Base-by-base conservation (phyloP, 495 filamentous ascomycete species). In the Xylaria acuta region DNA sequence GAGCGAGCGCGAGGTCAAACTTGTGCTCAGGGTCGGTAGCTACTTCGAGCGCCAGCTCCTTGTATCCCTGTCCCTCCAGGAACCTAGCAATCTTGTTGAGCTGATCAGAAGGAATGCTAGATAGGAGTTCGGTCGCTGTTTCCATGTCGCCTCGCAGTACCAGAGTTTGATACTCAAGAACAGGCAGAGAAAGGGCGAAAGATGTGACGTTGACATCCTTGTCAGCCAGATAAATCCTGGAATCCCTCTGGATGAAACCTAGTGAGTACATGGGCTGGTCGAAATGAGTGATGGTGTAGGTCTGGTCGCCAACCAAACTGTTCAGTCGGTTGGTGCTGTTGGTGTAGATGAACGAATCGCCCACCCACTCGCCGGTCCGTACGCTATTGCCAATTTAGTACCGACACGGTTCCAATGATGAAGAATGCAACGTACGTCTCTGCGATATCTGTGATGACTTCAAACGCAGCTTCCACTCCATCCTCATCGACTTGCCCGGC, bases 341-440 rank as follows among this genome's bases (percentile, higher is more conserved):
- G 36, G 96, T 98, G 86, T 98, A 99, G 79, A 98, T 95, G 86
- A 99, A 96, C 84, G 95, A 97, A 81, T 99, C 96, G 32, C 96
- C 96, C 69, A 99, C 91, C 96, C 96, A 99, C 83, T 96, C 91
- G 58, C 94, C 96, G n/a, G 97, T 97, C 60, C 93, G 91, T 56
- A 98, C 93, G 73, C 90, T 93, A 69, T 36, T 8, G 25, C 38
- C 11, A 27, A 47, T 63, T 81, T 75, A 82, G 80, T 59, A 59
- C 60, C 20, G 8, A 47, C 25, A 47, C 30, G 34, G 16, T 36
- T 34, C 18, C 6, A 20, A 66, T 30, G 30, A 47, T 72, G 1
- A 47, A n/a, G 22, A 45, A 69, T 18, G 12, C 41, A 27, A 49
- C 71, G 79, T 82, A 91, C 89, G 88, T 92, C 84, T 99, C 97